Base-by-base conservation (phyloP, 306 rosid species). In the Luffa acutangula region DNA sequence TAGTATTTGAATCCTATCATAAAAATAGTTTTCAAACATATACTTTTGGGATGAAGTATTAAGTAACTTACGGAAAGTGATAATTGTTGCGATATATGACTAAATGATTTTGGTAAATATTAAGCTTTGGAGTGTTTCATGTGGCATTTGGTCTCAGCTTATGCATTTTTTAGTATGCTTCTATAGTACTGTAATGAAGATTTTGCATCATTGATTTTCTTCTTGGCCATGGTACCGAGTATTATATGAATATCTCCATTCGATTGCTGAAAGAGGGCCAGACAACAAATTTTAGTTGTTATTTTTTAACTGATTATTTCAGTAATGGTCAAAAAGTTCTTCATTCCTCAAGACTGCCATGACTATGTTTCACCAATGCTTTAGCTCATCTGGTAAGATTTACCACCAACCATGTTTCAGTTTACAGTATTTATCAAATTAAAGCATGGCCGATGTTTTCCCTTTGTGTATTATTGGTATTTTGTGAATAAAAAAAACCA, bases 91-190 rank as follows among this genome's bases (percentile, higher is more conserved):
- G n/a, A n/a, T n/a, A n/a, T n/a, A n/a, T n/a, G n/a, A n/a, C n/a
- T n/a, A n/a, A n/a, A n/a, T n/a, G n/a, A n/a, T n/a, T n/a, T n/a
- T n/a, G n/a, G n/a, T n/a, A n/a, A n/a, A n/a, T n/a, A n/a, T n/a
- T n/a, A n/a, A n/a, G n/a, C n/a, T n/a, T n/a, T n/a, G 96, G 84
- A 91, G 81, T 84, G 97, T 93, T 72, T 88, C 93, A 87, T 95
- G 97, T 94, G 83, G 63, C 67, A 42, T 78, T 71, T 25, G 48
- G 67, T 43, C 70, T 83, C 48, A 17, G 70, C 67, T 65, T 75
- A 31, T 75, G 37, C 45, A 31, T 45, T 76, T 14, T 67, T 69
- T 18, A n/a, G 14, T 58, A 80, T 14, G 49, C 13, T 43, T 58
- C 64, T 56, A 43, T 65, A 48, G 74, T 73, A 73, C 72, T 70